Evolutionary conservation across 768 basidiomycete species (phyloP).

Genomic region (Naganishia vaughanmartiniae): DNA sequence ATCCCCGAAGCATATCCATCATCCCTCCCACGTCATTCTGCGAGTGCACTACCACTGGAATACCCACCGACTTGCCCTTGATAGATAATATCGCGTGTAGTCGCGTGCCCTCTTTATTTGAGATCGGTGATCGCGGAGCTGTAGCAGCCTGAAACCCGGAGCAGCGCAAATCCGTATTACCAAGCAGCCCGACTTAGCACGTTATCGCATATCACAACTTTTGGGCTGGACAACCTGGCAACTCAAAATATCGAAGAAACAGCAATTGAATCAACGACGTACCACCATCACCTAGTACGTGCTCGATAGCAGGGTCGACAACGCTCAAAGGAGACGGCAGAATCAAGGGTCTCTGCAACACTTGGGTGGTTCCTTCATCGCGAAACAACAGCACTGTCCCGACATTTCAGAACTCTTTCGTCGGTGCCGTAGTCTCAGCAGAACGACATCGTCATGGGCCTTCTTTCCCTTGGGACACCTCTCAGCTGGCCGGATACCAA

Average conservation of each 20-base stretch:
- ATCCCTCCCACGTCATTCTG: neutral
- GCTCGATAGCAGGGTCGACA: neutral
- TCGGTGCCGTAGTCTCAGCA: neutral
- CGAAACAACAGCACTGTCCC: neutral
- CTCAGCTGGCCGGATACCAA: slow-evolving; percentile 87
- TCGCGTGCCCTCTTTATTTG: neutral
- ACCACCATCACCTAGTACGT: neutral
- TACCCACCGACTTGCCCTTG: neutral
- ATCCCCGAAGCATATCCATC: neutral
- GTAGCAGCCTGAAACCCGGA: slow-evolving; percentile 22
- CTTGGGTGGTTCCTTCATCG: neutral
- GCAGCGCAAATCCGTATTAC: slow-evolving; percentile 2
- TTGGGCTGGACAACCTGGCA: neutral
- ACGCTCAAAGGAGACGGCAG: neutral
- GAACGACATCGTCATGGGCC: slow-evolving; percentile 65
- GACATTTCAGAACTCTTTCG: neutral
- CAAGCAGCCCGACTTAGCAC: neutral
- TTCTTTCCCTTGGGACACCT: slow-evolving; percentile 88
- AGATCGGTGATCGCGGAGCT: neutral
- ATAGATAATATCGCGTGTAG: neutral
- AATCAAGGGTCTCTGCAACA: neutral
- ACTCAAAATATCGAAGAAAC: neutral
- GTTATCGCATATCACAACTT: neutral
- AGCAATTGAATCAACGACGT: neutral
- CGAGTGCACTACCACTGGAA: neutral